A percentile compares a stretch with the other conserved stretches of the same genome.
Evolutionary conservation across 83 land plant genomes (phyloP).

Genomic region (Picea abies): DNA sequence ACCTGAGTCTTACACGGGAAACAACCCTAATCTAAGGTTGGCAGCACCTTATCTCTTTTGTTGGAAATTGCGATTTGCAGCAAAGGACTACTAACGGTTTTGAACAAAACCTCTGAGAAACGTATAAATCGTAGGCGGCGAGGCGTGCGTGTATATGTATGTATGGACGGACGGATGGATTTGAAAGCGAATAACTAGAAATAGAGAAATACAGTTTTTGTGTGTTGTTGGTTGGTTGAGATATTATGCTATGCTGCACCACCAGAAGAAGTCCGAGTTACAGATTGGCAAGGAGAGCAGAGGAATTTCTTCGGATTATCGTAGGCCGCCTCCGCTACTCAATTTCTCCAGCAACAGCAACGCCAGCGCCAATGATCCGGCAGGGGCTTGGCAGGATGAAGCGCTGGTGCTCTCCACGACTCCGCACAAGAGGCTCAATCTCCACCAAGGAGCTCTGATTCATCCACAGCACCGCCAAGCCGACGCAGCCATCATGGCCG

Average conservation of each 20-base stretch:
- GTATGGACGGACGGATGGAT: too few species aligned
- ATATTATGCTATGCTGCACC: constrained; percentile 10
- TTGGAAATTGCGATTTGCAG: too few species aligned
- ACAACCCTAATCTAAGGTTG: too few species aligned
- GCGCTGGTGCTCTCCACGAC: constrained; percentile 22
- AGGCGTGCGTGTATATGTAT: too few species aligned
- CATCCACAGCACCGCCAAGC: background rate
- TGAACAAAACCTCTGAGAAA: too few species aligned
- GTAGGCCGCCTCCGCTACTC: constrained; percentile 27
- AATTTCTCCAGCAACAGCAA: constrained; percentile 11
- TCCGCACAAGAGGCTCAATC: constrained; percentile 30
- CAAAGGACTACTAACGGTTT: too few species aligned
- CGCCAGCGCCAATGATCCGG: background rate
- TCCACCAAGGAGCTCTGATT: background rate
- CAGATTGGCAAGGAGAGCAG: constrained; percentile 54
- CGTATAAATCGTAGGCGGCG: too few species aligned
- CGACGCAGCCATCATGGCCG: background rate
- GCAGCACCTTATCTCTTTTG: too few species aligned
- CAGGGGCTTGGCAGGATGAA: constrained; percentile 22
- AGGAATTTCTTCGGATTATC: constrained; percentile 48
- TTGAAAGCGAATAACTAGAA: too few species aligned
- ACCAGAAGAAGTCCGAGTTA: constrained; percentile 56
- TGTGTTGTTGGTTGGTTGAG: too few species aligned
- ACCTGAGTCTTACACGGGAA: too few species aligned
- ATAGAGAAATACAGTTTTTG: too few species aligned